A percentile compares a stretch with the other conserved stretches of the same genome.
Conservation (phyloP, 202 grass and related monocot genomes). For the Schoenoplectus triqueter region DNA sequence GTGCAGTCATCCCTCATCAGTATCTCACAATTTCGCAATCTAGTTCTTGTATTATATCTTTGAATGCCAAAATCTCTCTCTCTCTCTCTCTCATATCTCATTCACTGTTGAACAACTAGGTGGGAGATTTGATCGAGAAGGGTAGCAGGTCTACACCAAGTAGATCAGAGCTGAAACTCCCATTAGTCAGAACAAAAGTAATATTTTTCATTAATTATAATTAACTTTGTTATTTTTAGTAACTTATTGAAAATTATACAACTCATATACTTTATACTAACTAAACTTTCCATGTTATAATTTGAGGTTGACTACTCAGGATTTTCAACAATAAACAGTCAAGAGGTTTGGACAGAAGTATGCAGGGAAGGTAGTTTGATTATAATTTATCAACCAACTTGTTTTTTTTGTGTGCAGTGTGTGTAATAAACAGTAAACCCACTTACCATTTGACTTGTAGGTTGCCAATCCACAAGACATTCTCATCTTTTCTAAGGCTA, state of each 20-base stretch:
- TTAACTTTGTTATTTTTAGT: slow-evolving; percentile 24
- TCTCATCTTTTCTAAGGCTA: slow-evolving; percentile 92
- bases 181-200: slow-evolving; percentile 91
- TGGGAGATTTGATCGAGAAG: slow-evolving; percentile 84
- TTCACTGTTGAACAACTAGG: slow-evolving; percentile 54
- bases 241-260: slow-evolving; percentile 28
- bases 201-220: slow-evolving; percentile 8
- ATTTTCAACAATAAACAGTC: slow-evolving; percentile 95
- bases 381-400: slow-evolving; percentile 18
- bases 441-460: slow-evolving; percentile 42
- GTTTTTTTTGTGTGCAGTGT: slow-evolving; percentile 20
- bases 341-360: slow-evolving; percentile 93
- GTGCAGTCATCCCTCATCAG: neutral
- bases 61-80: slow-evolving; percentile 16
- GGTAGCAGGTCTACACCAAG: slow-evolving; percentile 54
- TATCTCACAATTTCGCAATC: neutral
- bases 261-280: slow-evolving; percentile 21
- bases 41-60: slow-evolving; percentile 18
- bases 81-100: slow-evolving; percentile 25
- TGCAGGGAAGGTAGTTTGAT: slow-evolving; percentile 76
- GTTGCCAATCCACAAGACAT: slow-evolving; percentile 99
- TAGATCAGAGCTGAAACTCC: slow-evolving; percentile 72
- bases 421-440: neutral
- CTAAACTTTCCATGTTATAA: slow-evolving; percentile 40
- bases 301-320: slow-evolving; percentile 88